phyloP scores from a whole-genome alignment of 2,329 filamentous ascomycete species.

The Colletotrichum phormii region DNA sequence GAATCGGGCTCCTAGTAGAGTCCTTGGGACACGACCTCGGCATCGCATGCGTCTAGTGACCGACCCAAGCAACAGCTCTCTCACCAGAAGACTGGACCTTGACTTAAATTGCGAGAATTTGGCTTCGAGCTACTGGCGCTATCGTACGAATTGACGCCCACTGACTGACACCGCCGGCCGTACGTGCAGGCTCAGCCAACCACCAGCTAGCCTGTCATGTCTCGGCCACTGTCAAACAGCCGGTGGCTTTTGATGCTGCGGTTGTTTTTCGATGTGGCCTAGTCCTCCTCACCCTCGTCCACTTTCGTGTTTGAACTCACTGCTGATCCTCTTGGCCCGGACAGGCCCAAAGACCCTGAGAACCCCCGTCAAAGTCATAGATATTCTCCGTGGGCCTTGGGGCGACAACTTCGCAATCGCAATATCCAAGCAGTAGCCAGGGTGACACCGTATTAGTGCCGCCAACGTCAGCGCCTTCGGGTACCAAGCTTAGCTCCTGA shows the following conservation, averaged over 20 bases:
- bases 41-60: not conserved
- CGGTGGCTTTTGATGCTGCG: not conserved
- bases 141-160: not conserved
- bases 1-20: not conserved
- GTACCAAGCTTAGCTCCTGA: not conserved
- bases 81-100: not conserved
- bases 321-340: slow-evolving; percentile 24
- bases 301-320: slow-evolving; percentile 5
- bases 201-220: slow-evolving; percentile 5
- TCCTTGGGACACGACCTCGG: not conserved
- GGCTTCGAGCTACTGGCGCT: not conserved
- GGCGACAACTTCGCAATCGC: not conserved
- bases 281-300: not conserved
- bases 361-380: not conserved
- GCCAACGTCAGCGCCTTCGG: not conserved
- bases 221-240: slow-evolving; percentile 22
- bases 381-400: not conserved
- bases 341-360: slow-evolving; percentile 5
- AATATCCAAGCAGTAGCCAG: too few relatives aligned
- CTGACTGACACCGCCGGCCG: slow-evolving; percentile 16
- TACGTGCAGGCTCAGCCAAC: not conserved
- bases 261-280: slow-evolving; percentile 5
- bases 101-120: not conserved
- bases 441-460: not conserved
- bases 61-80: too few relatives aligned